Percentiles rank a stretch among this genome's conserved stretches.
phyloP scores from a whole-genome alignment of 1,139 yeast genomes.

The Zygoascus hellenicus region DNA sequence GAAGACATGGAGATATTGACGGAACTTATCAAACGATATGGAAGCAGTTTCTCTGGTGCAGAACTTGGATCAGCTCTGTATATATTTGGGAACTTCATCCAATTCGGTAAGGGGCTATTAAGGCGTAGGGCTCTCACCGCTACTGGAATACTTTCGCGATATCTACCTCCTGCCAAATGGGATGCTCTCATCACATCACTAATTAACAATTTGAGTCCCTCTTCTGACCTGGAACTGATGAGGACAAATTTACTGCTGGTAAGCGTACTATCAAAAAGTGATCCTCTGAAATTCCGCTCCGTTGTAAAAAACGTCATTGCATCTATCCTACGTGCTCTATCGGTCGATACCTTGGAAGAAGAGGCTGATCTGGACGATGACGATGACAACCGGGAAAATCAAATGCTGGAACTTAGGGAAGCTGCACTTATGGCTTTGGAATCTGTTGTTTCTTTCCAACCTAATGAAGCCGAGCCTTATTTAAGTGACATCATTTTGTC shows the following conservation, averaged over 20 bases:
- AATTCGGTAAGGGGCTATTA: conserved; percentile 26
- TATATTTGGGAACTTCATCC: conserved; percentile 24
- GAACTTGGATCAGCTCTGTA: conserved; percentile 40
- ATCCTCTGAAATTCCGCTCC: conserved; percentile 25
- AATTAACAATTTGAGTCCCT: conserved; percentile 17
- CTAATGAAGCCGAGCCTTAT: conserved; percentile 22
- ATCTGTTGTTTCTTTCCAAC: conserved; percentile 21
- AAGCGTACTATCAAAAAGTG: conserved; percentile 29
- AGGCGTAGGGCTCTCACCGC: conserved; percentile 46
- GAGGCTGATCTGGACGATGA: conserved; percentile 15
- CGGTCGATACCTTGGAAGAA: conserved; percentile 15
- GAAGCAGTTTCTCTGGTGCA: conserved; percentile 40
- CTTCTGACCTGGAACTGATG: conserved; percentile 15
- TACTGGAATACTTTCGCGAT: conserved; percentile 43
- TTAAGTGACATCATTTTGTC: conserved; percentile 32
- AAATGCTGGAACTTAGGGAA: conserved; percentile 31
- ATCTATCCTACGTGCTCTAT: conserved; percentile 22
- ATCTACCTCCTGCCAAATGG: conserved; percentile 31
- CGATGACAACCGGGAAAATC: conserved; percentile 13
- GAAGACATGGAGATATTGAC: conserved; percentile 61
- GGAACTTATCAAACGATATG: conserved; percentile 53
- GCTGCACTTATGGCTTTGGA: conserved; percentile 31
- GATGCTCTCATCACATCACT: conserved; percentile 24
- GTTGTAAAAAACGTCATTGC: conserved; percentile 23
- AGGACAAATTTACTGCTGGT: conserved; percentile 24